Conservation (phyloP, 371 early-diverging fungal genomes). For the Mucor circinelloides region DNA sequence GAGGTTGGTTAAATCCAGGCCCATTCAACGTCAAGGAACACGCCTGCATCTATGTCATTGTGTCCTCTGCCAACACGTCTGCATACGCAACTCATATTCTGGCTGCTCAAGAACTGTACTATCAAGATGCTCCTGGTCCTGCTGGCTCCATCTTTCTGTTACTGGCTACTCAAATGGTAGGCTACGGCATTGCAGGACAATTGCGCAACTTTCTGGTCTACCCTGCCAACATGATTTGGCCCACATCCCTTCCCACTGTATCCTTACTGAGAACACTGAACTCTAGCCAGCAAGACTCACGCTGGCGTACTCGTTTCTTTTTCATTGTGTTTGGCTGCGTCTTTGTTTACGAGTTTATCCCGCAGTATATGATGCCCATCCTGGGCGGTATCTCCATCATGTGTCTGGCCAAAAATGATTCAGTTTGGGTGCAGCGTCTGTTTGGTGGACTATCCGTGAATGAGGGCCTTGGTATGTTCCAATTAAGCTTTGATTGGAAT, state of each 20-base stretch:
- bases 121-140: constrained; percentile 41
- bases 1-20: constrained; percentile 48
- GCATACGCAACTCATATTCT: constrained; percentile 58
- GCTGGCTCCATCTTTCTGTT: constrained; percentile 55
- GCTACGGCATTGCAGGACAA: constrained; percentile 87
- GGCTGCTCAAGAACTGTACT: constrained; percentile 59
- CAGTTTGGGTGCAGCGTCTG: constrained; percentile 53
- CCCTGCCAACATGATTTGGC: constrained; percentile 90
- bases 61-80: constrained; percentile 39
- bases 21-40: constrained; percentile 51
- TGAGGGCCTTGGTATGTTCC: constrained; percentile 55
- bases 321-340: constrained; percentile 43
- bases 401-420: constrained; percentile 44
- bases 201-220: constrained; percentile 78
- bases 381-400: constrained; percentile 55
- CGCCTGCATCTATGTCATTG: constrained; percentile 42
- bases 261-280: constrained; percentile 79
- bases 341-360: constrained; percentile 52
- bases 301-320: constrained; percentile 64
- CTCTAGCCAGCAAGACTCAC: constrained; percentile 54
- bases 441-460: constrained; percentile 52
- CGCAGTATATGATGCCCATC: constrained; percentile 52
- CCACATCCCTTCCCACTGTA: constrained; percentile 71
- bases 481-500: constrained; percentile 58
- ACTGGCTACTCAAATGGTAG: constrained; percentile 73